Evolutionary conservation across 1,284 basidiomycete genomes (phyloP).

Genomic region (Vanrija sp.): DNA sequence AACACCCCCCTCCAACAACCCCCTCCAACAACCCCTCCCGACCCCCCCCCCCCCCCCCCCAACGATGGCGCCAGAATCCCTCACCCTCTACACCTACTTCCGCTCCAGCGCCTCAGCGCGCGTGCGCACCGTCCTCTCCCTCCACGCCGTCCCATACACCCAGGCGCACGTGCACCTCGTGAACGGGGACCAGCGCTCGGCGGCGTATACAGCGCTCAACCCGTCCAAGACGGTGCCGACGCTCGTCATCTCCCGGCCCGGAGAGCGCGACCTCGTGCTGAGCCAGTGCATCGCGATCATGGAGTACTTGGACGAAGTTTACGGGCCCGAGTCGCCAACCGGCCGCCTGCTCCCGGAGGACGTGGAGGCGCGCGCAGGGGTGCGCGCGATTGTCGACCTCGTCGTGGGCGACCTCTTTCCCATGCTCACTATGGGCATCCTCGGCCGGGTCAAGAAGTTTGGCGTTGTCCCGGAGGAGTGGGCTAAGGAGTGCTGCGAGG

Average conservation of each 20-base stretch:
- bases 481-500: conserved; percentile 3
- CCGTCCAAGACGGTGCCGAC: conserved; percentile 8
- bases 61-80: background rate
- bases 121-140: conserved; percentile 15
- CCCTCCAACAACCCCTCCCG: background rate
- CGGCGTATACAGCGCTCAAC: conserved; percentile 6
- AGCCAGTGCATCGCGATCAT: conserved; percentile 15
- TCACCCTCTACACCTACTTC: conserved; percentile 19
- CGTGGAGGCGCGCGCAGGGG: background rate
- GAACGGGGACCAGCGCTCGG: conserved; percentile 9
- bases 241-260: conserved; percentile 7
- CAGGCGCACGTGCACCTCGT: conserved; percentile 7
- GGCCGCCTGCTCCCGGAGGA: conserved; percentile 10
- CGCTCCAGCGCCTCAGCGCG: conserved; percentile 15
- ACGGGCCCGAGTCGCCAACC: background rate
- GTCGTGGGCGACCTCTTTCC: conserved; percentile 17
- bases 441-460: conserved; percentile 6
- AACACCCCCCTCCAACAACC: too few species aligned
- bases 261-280: conserved; percentile 5
- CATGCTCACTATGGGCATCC: conserved; percentile 8
- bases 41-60: background rate
- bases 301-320: conserved; percentile 16
- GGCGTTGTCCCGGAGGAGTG: conserved; percentile 7
- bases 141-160: conserved; percentile 7
- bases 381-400: conserved; percentile 12